Conservation (phyloP, 768 basidiomycete species). For the Lactarius sanguifluus region DNA sequence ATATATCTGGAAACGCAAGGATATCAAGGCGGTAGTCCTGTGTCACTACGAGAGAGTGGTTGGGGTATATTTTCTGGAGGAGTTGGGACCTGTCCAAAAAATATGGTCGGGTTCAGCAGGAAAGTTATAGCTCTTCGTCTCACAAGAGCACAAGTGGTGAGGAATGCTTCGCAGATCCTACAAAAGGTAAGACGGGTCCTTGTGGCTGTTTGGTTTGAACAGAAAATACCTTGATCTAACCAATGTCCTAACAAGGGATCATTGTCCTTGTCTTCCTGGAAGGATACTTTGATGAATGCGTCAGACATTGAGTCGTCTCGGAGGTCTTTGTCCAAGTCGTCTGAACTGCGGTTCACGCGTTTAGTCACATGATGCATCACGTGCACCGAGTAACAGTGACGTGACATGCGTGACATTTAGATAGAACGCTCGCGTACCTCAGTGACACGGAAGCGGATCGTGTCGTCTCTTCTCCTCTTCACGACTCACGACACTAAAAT, state of each 20-base stretch:
- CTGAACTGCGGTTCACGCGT: background rate
- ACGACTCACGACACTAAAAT: background rate
- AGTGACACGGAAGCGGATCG: background rate
- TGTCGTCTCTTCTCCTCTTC: background rate
- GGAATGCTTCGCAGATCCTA: conserved; percentile 54
- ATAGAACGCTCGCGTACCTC: background rate
- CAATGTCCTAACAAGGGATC: conserved; percentile 52
- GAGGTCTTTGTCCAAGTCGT: background rate
- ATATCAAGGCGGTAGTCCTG: conserved; percentile 47
- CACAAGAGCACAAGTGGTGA: conserved; percentile 41
- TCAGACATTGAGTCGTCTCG: conserved; percentile 37
- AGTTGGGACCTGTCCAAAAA: conserved; percentile 40
- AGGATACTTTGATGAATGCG: conserved; percentile 48
- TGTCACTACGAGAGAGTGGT: conserved; percentile 58
- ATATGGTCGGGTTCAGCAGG: background rate
- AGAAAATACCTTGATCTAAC: conserved; percentile 48
- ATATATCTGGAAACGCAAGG: conserved; percentile 51
- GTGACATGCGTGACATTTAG: conserved; percentile 1
- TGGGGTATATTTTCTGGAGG: conserved; percentile 59
- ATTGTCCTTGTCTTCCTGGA: conserved; percentile 35
- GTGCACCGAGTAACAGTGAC: background rate
- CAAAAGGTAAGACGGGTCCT: background rate
- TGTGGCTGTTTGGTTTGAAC: background rate
- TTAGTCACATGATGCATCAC: background rate
- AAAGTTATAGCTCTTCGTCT: background rate